Base-by-base conservation (phyloP, 2,329 filamentous ascomycete genomes). In the Aureobasidium sp. region DNA sequence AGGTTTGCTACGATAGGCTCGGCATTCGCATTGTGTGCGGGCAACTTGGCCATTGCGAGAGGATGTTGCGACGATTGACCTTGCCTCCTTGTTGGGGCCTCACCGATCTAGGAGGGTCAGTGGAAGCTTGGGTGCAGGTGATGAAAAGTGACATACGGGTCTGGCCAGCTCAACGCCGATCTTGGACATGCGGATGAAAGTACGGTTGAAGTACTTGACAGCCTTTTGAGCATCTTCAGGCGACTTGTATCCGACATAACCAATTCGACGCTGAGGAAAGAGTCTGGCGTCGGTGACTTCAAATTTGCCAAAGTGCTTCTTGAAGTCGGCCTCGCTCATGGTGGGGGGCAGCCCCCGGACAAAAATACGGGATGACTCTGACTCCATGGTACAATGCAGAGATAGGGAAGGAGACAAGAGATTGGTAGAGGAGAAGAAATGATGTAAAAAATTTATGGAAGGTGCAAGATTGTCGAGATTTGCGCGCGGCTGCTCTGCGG, bases 131-230 rank as follows among this genome's bases (percentile, higher is more conserved):
- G 14, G 41, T 5, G 25, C 6, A 20, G 31, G 17, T 34, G 15
- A 9, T 8, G 14, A 2, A 12, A 11, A 27, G 42, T 49, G 49
- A 65, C 83, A 72, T 79, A 95, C 89, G 64, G 94, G 88, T 73
- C 84, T 87, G 62, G 94, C 94, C 71, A 94, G 79, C 78, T 97
- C 92, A 65, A 97, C 94, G 34, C 82, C 83, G 70, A 99, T 91
- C 79, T 88, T 95, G 63, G 92, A 96, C 89, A 97, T 94, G 69
- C 91, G 90, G 70, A 99, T 91, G 76, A 91, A 99, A 66, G 92
- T 88, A 73, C 85, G 90, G 80, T 99, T 92, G 81, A 97, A 97
- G 79, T 96, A 96, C 75, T 90, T 92, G 73, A 95, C 89, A 48
- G 94, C 93, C 71, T 87, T 84, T 62, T 84, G 80, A 62, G 94